Evolutionary conservation across 805 yeast genomes (phyloP), one percentile per base, ranked within the genome.

Genomic region (Nakazawaea peltata): DNA sequence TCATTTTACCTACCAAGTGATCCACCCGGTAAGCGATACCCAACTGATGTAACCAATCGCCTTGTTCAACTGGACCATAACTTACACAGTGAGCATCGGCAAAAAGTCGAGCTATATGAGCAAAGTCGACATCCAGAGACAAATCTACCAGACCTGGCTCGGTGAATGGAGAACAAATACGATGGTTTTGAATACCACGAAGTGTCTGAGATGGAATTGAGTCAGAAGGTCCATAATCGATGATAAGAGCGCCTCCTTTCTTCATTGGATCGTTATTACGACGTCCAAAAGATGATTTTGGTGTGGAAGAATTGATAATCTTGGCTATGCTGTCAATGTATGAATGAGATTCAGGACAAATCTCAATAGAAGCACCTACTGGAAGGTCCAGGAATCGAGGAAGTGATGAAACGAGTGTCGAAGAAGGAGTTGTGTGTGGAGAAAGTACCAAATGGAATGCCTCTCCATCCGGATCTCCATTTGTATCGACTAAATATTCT

Each of bases 61-160:
- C 90, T 50, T 85, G 95, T 28, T 76, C 77, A 1, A 66, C 69
- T 1, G 86, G 82, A 0, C 85, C 88, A 40, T 61, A 63, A 1
- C 54, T 46, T 14, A 54, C 44, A 22, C 40, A 47, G 39, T 16
- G 31, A 43, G 49, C 32, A 28, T 43, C 38, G 32, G 37, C 30
- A 14, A 64, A 53, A 27, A 70, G 59, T 3, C 51, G 43, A 11
- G 56, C 57, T 34, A 85, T 54, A 17, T 80, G 79, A 19, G 64
- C 68, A 51, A 85, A 85, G 53, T 85, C 95, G 10, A 85, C 95
- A 50, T 85, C 94, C 0, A 81, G 78, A 0, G 94, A 81, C 21
- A 85, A 61, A 57, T 85, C 95, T 3, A 82, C 88, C 24, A 74
- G 70, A 1, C 95, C 95, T 0, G 92, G 92, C 11, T 65, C 64